phyloP scores from a whole-genome alignment of 2,329 filamentous ascomycete species.

The Pseudocercospora fijiensis region DNA sequence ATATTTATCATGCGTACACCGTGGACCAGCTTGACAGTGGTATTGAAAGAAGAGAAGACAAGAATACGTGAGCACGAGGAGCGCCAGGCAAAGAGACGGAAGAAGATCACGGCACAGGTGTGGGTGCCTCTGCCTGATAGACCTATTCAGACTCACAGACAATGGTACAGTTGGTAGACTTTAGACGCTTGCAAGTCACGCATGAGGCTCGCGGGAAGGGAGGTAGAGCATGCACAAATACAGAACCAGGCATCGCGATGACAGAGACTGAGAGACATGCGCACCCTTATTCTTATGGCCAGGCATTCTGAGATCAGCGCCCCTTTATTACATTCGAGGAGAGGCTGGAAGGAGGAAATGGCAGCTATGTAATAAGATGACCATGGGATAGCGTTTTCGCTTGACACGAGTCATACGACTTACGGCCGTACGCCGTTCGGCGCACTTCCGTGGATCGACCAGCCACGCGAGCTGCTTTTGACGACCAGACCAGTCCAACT shows the following conservation, averaged over 20 bases:
- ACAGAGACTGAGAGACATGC: too few species aligned
- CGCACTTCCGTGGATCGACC: too few species aligned
- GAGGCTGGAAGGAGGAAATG: too few species aligned
- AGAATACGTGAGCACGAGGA: conserved; percentile 78
- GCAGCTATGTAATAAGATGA: too few species aligned
- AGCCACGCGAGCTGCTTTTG: too few species aligned
- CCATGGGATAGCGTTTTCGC: too few species aligned
- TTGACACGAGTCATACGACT: too few species aligned
- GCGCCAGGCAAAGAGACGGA: conserved; percentile 69
- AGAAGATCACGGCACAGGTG: conserved; percentile 68
- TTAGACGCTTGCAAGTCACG: not conserved
- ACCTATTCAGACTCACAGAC: conserved; percentile 74
- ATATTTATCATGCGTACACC: conserved; percentile 68
- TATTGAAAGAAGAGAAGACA: conserved; percentile 93
- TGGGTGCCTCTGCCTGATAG: conserved; percentile 89
- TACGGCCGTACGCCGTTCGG: too few species aligned
- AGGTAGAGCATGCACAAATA: not conserved
- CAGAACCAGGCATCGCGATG: not conserved
- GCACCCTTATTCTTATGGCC: not conserved
- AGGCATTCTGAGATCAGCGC: too few species aligned
- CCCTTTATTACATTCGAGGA: too few species aligned
- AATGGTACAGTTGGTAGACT: conserved; percentile 84
- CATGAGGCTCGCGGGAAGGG: not conserved
- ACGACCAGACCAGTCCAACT: too few species aligned
- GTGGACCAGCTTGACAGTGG: conserved; percentile 70